These are phyloP conservation scores for Fusarium sublunatum DNA, from an alignment of 2,329 filamentous ascomycete species.

Conservation along the genomic window DNA sequence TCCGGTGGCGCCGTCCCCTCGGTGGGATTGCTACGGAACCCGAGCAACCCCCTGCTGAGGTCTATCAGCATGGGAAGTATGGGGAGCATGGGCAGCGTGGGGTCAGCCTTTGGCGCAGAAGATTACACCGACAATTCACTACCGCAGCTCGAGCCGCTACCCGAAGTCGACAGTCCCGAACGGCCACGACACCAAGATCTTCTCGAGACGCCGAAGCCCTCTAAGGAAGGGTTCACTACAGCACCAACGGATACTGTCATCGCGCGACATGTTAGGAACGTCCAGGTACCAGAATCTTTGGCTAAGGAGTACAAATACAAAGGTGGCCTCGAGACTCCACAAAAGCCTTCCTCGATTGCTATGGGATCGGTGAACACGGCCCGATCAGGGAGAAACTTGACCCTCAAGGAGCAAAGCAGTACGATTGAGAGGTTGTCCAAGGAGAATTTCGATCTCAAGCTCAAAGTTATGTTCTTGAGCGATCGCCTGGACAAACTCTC, in stretches of 20 bases:
- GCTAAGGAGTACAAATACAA: conserved; percentile 87
- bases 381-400: conserved; percentile 77
- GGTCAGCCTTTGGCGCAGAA: conserved; percentile 72
- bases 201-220: conserved; percentile 77
- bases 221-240: conserved; percentile 62
- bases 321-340: conserved; percentile 70
- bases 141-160: conserved; percentile 61
- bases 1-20: conserved; percentile 79
- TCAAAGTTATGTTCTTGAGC: conserved; percentile 97
- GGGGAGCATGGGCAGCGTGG: conserved; percentile 90
- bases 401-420: conserved; percentile 95
- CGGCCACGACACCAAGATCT: conserved; percentile 55
- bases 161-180: conserved; percentile 60
- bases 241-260: conserved; percentile 89
- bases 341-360: conserved; percentile 62
- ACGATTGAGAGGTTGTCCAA: conserved; percentile 97
- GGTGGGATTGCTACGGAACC: conserved; percentile 60
- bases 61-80: conserved; percentile 90
- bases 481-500: conserved; percentile 92
- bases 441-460: conserved; percentile 97
- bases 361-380: conserved; percentile 60
- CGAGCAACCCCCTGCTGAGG: conserved; percentile 72
- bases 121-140: conserved; percentile 61
- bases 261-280: conserved; percentile 86
- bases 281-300: conserved; percentile 89